A percentile compares a stretch with the other conserved stretches of the same genome.
These are phyloP conservation scores for Lichtheimia ramosa DNA, from an alignment of 371 early-diverging fungal genomes.

Conservation along the genomic window DNA sequence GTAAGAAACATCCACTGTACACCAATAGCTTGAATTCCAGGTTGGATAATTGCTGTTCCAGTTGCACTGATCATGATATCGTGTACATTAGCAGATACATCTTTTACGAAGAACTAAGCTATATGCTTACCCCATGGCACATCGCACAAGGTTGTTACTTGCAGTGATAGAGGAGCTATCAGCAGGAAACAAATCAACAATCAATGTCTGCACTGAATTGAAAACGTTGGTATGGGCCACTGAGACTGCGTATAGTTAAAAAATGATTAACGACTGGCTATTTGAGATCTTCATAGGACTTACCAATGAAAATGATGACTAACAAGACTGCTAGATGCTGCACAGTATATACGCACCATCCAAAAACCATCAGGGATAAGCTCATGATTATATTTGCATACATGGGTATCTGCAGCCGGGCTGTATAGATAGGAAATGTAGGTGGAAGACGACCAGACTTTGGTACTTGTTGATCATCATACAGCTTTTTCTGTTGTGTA, in stretches of 20 bases:
- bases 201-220: slow-evolving; percentile 21
- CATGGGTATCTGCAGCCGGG: slow-evolving; percentile 24
- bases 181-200: slow-evolving; percentile 35
- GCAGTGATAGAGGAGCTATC: slow-evolving; percentile 40
- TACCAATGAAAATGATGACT: slow-evolving; percentile 22
- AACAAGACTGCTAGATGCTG: slow-evolving; percentile 14
- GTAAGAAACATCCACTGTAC: slow-evolving; percentile 24
- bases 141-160: slow-evolving; percentile 36
- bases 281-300: background rate
- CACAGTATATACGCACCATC: slow-evolving; percentile 22
- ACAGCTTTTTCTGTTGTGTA: background rate
- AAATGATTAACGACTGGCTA: background rate
- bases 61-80: slow-evolving; percentile 11
- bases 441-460: slow-evolving; percentile 6
- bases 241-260: background rate
- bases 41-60: slow-evolving; percentile 23
- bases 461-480: background rate
- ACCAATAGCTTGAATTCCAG: slow-evolving; percentile 27
- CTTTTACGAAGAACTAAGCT: too few relatives aligned
- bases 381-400: slow-evolving; percentile 11
- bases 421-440: slow-evolving; percentile 23
- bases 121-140: slow-evolving; percentile 25
- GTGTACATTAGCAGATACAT: background rate
- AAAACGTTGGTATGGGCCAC: background rate
- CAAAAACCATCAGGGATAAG: slow-evolving; percentile 20